A percentile compares a stretch with the other conserved stretches of the same genome.
Conservation (phyloP, 495 filamentous ascomycete genomes). For the Penicillium flavigenum region DNA sequence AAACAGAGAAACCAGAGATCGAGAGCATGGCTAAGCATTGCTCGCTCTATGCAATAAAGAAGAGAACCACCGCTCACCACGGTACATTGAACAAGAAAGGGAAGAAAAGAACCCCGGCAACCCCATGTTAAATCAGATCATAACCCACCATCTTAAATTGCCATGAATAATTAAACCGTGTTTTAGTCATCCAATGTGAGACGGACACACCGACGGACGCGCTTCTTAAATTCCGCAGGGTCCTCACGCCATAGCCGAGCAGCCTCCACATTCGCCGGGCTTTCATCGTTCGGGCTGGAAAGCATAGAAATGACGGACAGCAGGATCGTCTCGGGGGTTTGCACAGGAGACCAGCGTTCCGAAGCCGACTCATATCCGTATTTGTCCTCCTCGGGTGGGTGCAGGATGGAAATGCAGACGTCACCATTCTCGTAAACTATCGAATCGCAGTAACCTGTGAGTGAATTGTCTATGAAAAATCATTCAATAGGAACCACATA, state of each 20-base stretch:
- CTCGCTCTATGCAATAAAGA: conserved; percentile 8
- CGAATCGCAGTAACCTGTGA: background rate
- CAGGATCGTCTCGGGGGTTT: conserved; percentile 93
- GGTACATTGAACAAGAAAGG: conserved; percentile 1
- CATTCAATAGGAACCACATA: conserved; percentile 31
- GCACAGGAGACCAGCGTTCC: conserved; percentile 96
- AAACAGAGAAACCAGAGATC: conserved; percentile 13
- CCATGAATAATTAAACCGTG: conserved; percentile 8
- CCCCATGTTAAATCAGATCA: conserved; percentile 5
- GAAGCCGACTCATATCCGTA: conserved; percentile 91
- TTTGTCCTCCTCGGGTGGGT: conserved; percentile 93
- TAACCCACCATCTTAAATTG: background rate
- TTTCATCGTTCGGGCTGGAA: conserved; percentile 90
- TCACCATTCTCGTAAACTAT: conserved; percentile 80
- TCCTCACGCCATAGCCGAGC: conserved; percentile 85
- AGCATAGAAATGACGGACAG: conserved; percentile 93
- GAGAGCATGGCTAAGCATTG: conserved; percentile 5
- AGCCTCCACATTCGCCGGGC: conserved; percentile 92
- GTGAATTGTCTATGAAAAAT: background rate
- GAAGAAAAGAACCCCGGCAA: conserved; percentile 1
- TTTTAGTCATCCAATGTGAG: conserved; percentile 79
- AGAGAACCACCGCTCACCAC: background rate
- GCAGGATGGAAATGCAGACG: conserved; percentile 96
- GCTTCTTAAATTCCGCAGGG: conserved; percentile 72
- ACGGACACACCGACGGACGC: conserved; percentile 74